Evolutionary conservation across 768 basidiomycete genomes (phyloP).

Genomic region (Heimioporus sp.): DNA sequence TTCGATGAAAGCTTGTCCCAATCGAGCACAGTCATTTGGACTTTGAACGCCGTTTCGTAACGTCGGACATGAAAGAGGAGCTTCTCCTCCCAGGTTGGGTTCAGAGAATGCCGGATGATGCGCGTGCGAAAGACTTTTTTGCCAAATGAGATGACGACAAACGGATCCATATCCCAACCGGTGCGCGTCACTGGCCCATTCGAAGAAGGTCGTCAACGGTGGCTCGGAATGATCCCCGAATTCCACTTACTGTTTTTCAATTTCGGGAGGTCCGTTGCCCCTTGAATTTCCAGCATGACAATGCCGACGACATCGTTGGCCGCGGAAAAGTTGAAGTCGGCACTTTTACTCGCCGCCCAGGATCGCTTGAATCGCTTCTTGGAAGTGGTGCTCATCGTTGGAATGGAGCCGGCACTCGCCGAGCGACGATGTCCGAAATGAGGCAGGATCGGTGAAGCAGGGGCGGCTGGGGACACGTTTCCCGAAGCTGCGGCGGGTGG

Average conservation of each 20-base stretch:
- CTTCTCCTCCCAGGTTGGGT: slow-evolving; percentile 94
- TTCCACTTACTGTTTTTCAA: slow-evolving; percentile 76
- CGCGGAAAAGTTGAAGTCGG: slow-evolving; percentile 59
- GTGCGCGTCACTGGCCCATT: slow-evolving; percentile 68
- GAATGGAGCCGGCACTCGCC: slow-evolving; percentile 29
- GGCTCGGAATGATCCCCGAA: background rate
- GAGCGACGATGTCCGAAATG: slow-evolving; percentile 31
- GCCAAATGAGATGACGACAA: slow-evolving; percentile 93
- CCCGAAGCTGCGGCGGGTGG: slow-evolving; percentile 9
- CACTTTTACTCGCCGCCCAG: slow-evolving; percentile 36
- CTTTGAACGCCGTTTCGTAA: slow-evolving; percentile 76
- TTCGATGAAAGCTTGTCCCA: slow-evolving; percentile 95
- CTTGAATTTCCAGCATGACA: slow-evolving; percentile 89
- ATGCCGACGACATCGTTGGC: slow-evolving; percentile 88
- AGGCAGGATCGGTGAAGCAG: slow-evolving; percentile 23
- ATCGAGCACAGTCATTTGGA: slow-evolving; percentile 84
- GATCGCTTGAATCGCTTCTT: slow-evolving; percentile 41
- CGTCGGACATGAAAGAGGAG: slow-evolving; percentile 91
- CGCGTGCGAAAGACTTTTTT: slow-evolving; percentile 96
- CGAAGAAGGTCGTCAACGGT: background rate
- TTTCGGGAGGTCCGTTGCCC: slow-evolving; percentile 80
- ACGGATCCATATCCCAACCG: slow-evolving; percentile 97
- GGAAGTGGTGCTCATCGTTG: slow-evolving; percentile 13
- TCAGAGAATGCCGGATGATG: slow-evolving; percentile 78
- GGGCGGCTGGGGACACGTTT: slow-evolving; percentile 8